Percentiles rank a stretch among this genome's conserved stretches.
These are phyloP conservation scores for Zygoascus tannicola DNA, from an alignment of 805 yeast genomes.

Conservation along the genomic window DNA sequence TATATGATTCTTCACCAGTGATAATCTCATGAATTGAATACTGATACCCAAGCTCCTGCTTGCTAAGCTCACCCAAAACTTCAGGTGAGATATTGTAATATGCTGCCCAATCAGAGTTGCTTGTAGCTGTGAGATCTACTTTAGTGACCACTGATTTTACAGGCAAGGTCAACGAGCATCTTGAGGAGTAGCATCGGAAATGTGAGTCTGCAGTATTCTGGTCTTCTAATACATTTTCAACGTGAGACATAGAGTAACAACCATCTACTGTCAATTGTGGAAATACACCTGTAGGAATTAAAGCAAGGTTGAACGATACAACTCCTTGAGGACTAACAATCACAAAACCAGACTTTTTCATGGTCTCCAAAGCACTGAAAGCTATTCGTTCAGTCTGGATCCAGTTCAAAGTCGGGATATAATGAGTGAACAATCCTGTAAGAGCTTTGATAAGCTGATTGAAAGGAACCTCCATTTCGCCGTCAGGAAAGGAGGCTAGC, in stretches of 20 bases:
- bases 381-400: conserved; percentile 26
- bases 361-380: conserved; percentile 17
- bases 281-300: conserved; percentile 25
- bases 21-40: conserved; percentile 69
- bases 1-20: conserved; percentile 58
- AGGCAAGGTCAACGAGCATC: conserved; percentile 20
- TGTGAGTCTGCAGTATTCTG: background rate
- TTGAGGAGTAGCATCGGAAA: conserved; percentile 24
- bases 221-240: conserved; percentile 5
- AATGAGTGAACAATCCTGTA: conserved; percentile 19
- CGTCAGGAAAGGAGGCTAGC: conserved; percentile 7
- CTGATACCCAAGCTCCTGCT: conserved; percentile 50
- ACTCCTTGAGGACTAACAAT: conserved; percentile 8
- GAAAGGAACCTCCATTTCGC: conserved; percentile 10
- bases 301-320: conserved; percentile 4
- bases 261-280: conserved; percentile 28
- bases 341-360: conserved; percentile 18
- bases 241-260: conserved; percentile 23
- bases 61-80: conserved; percentile 16
- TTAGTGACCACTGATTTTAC: conserved; percentile 6
- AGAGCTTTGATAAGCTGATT: conserved; percentile 15
- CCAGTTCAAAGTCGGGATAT: conserved; percentile 24
- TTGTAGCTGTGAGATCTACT: conserved; percentile 11
- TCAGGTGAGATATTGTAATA: conserved; percentile 22
- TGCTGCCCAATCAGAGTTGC: conserved; percentile 21